A percentile compares a stretch with the other conserved stretches of the same genome.
phyloP scores from a whole-genome alignment of 2,329 filamentous ascomycete genomes.

The Zymoseptoria passerinii region DNA sequence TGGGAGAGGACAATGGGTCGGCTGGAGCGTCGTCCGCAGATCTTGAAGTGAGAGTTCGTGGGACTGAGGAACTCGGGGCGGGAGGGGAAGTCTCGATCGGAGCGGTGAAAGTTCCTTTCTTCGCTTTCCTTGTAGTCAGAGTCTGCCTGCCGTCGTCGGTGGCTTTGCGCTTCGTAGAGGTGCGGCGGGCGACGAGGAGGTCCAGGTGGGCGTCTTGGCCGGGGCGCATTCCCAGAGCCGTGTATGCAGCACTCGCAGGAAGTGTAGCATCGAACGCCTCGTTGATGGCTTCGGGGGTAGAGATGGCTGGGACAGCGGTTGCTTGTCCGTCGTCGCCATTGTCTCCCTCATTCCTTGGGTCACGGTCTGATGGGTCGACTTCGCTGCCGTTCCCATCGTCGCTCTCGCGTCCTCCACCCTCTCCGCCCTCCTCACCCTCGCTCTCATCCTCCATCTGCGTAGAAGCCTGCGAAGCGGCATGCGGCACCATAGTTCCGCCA shows the following conservation, averaged over 20 bases:
- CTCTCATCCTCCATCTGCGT: background rate
- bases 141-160: background rate
- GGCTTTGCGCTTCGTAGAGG: background rate
- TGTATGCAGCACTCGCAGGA: background rate
- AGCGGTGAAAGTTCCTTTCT: background rate
- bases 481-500: background rate
- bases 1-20: background rate
- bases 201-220: background rate
- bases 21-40: too few relatives aligned
- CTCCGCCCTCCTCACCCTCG: background rate
- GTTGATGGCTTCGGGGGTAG: background rate
- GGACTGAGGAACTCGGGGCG: background rate
- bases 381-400: background rate
- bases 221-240: background rate
- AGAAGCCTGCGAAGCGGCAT: background rate
- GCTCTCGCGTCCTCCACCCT: background rate
- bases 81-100: background rate
- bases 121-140: background rate
- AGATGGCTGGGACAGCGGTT: too few relatives aligned
- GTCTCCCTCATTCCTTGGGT: background rate
- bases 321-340: background rate
- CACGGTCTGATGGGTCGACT: background rate
- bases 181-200: background rate
- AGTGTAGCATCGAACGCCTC: too few relatives aligned
- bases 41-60: too few relatives aligned